Evolutionary conservation across 176 grass and related monocot genomes (phyloP).

Genomic region (Carex littledalei): DNA sequence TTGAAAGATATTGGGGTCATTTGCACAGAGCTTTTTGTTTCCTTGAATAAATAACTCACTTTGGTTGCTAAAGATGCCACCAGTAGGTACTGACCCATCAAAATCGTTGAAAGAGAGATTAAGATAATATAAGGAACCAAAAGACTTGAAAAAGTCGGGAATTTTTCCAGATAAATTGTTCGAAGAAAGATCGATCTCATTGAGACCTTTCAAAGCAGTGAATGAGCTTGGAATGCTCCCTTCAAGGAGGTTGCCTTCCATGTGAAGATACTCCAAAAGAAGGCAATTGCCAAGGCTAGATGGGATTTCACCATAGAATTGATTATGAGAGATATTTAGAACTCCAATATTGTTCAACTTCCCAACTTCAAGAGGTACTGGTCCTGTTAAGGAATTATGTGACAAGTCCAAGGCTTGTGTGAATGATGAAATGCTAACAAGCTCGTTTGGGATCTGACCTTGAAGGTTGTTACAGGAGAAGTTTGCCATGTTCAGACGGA

Average conservation of each 20-base stretch:
- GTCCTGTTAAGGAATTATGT: conserved; percentile 29
- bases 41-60: conserved; percentile 21
- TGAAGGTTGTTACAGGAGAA: conserved; percentile 3
- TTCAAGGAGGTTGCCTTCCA: conserved; percentile 31
- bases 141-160: conserved; percentile 15
- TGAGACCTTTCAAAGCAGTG: conserved; percentile 24
- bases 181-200: conserved; percentile 26
- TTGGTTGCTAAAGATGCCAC: conserved; percentile 33
- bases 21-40: conserved; percentile 36
- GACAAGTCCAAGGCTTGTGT: conserved; percentile 16
- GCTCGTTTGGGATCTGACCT: conserved; percentile 8
- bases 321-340: conserved; percentile 39
- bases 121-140: conserved; percentile 20
- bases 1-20: conserved; percentile 22
- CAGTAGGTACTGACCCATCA: conserved; percentile 28
- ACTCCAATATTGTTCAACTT: conserved; percentile 28
- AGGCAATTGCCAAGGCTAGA: conserved; percentile 27
- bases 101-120: conserved; percentile 52
- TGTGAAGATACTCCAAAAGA: conserved; percentile 17
- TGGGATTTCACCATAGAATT: conserved; percentile 33
- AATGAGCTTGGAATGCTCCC: conserved; percentile 41
- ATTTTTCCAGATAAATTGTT: conserved; percentile 47
- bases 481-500: neutral
- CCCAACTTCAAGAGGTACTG: conserved; percentile 29
- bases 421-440: conserved; percentile 26